Base-by-base conservation (phyloP, 2,329 filamentous ascomycete species). In the Nothophoma quercina region DNA sequence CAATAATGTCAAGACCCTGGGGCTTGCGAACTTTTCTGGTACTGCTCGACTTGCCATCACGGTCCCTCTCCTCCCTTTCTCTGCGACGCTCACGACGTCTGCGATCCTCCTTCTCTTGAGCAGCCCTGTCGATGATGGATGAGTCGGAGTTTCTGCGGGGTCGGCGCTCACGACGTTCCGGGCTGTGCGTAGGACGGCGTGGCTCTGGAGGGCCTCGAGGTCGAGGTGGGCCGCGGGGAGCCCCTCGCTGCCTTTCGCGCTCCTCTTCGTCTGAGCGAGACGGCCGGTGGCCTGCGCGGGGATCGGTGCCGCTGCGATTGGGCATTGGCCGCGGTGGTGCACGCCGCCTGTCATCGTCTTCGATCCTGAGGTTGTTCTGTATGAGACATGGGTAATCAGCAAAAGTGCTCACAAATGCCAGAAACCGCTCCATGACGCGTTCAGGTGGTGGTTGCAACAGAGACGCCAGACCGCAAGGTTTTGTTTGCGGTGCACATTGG, bases 61-160 rank as follows among this genome's bases (percentile, higher is more conserved):
- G 75, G 34, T 70, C 62, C 44, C 68, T 63, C 59, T 74, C 77
- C 74, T 81, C 81, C 9, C 79, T 80, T 66, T 82, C 79, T 61
- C 78, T 81, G 53, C 81, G 81, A 54, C 71, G 67, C 55, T 75
- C 71, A 43, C 78, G 71, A 56, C 78, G 75, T 35, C 83, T 81
- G 18, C 85, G 83, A 58, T 82, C 79, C 62, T 84, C 86, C 30
- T 49, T 48, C 39, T 54, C 51, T 28, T 49, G 51, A 50, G 87
- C 75, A 5, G 83, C 81, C 68, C 82, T 85, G 64, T 85, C 87
- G 65, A 87, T 77, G 36, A 90, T 78, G 0, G 90, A 93, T 0
- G 89, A 91, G 51, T 93, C 90, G 2, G 90, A 93, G 72, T 93
- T 92, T 63, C 90, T 85, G 63, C 89, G 85, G 15, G 83, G 81